phyloP scores from a whole-genome alignment of 2,329 filamentous ascomycete species.

The Colletotrichum sp. region DNA sequence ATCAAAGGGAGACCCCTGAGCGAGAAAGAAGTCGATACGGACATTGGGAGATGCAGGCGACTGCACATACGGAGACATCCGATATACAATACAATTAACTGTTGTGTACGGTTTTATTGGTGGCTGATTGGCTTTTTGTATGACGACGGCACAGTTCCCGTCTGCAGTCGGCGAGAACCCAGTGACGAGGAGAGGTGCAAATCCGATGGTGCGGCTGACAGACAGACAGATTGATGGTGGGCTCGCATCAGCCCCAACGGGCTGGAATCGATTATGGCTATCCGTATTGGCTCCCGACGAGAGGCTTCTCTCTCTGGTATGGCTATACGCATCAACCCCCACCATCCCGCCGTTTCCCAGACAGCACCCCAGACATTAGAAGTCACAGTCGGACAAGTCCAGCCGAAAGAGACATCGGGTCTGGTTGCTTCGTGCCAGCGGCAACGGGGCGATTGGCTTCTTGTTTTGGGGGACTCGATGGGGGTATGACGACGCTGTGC shows the following conservation, averaged over 20 bases:
- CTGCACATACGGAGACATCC: not conserved
- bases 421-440: not conserved
- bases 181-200: not conserved
- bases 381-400: not conserved
- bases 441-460: not conserved
- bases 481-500: not conserved
- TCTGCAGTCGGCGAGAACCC: not conserved
- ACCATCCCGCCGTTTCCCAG: not conserved
- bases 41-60: not conserved
- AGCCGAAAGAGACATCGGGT: conserved; percentile 3
- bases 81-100: not conserved
- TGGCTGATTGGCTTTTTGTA: not conserved
- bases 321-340: not conserved
- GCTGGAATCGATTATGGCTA: not conserved
- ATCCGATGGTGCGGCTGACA: not conserved
- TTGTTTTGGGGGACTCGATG: not conserved
- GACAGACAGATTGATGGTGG: too few species aligned
- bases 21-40: not conserved
- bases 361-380: not conserved
- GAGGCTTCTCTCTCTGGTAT: not conserved
- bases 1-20: not conserved
- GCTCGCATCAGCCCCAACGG: not conserved
- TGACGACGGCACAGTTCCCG: not conserved
- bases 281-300: not conserved
- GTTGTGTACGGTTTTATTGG: not conserved